Percentiles rank a stretch among this genome's conserved stretches.
Conservation (phyloP, 345 rosid genomes). For the Lumnitzera littorea region DNA sequence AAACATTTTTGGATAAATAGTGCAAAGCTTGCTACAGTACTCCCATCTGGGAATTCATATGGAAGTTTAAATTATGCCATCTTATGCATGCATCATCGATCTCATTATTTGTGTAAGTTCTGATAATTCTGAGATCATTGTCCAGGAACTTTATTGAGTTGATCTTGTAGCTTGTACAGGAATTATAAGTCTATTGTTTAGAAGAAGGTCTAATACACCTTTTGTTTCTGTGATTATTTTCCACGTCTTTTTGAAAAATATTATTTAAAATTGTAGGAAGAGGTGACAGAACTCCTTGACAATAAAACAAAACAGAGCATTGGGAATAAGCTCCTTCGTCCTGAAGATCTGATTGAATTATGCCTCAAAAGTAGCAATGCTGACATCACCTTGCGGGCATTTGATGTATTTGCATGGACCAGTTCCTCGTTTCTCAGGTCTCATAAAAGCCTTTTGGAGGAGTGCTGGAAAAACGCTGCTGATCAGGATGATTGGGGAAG, state of each 20-base stretch:
- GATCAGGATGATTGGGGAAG: slow-evolving; percentile 76
- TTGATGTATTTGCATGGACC: slow-evolving; percentile 87
- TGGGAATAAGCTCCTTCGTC: slow-evolving; percentile 39
- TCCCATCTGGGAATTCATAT: too few species aligned
- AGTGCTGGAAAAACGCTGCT: slow-evolving; percentile 86
- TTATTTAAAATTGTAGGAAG: slow-evolving; percentile 44
- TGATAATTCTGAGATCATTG: too few species aligned
- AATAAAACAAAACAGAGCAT: slow-evolving; percentile 28
- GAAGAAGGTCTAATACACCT: too few species aligned
- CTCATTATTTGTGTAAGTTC: too few species aligned
- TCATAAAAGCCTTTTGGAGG: slow-evolving; percentile 62
- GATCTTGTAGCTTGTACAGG: too few species aligned
- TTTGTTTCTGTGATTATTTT: background rate
- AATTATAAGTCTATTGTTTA: too few species aligned
- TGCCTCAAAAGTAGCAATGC: slow-evolving; percentile 51
- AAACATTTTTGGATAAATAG: too few species aligned
- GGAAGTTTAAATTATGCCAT: too few species aligned
- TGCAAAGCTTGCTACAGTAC: too few species aligned
- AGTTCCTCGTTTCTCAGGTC: slow-evolving; percentile 68
- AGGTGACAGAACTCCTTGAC: slow-evolving; percentile 32
- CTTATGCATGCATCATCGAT: too few species aligned
- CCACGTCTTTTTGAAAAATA: background rate
- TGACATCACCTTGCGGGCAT: slow-evolving; percentile 50
- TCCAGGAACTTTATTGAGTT: too few species aligned
- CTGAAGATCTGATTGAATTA: slow-evolving; percentile 64